phyloP scores from a whole-genome alignment of 108 stramenopile genomes.

The Cyclotella sp. region DNA sequence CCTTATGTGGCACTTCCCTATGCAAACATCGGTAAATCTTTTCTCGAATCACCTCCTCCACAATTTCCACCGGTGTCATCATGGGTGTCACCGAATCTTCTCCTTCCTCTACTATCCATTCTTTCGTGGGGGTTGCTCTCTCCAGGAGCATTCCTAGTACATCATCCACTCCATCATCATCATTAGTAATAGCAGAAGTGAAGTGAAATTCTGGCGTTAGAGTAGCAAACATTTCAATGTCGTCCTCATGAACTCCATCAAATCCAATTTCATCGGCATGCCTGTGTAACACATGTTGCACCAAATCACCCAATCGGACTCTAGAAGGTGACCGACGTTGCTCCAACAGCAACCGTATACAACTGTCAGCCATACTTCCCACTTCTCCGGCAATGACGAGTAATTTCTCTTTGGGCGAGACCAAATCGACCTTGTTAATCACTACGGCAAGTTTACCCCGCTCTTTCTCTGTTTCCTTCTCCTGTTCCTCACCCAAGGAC shows the following conservation, averaged over 20 bases:
- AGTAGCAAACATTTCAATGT: conserved; percentile 49
- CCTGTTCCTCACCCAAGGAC: neutral
- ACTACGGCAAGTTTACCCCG: conserved; percentile 80
- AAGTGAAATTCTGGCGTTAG: conserved; percentile 71
- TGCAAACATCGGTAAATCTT: conserved; percentile 88
- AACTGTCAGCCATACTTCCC: conserved; percentile 72
- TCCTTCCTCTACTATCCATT: conserved; percentile 71
- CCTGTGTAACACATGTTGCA: conserved; percentile 32
- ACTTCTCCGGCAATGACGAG: conserved; percentile 77
- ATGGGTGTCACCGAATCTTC: conserved; percentile 36
- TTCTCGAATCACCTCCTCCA: conserved; percentile 91
- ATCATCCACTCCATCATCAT: conserved; percentile 87
- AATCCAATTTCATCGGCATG: conserved; percentile 42
- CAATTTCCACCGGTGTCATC: conserved; percentile 68
- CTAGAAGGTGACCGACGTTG: conserved; percentile 39
- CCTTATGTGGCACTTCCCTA: conserved; percentile 78
- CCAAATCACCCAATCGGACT: conserved; percentile 36
- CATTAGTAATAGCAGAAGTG: conserved; percentile 64
- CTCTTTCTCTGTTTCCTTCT: neutral
- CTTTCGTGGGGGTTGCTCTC: conserved; percentile 66
- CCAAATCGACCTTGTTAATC: conserved; percentile 93
- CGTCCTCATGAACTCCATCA: conserved; percentile 44
- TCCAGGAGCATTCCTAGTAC: conserved; percentile 73
- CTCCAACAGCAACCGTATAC: conserved; percentile 45
- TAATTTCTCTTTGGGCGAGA: conserved; percentile 83